Base-by-base conservation (phyloP, 2,329 filamentous ascomycete species). In the Fusarium nurragi region DNA sequence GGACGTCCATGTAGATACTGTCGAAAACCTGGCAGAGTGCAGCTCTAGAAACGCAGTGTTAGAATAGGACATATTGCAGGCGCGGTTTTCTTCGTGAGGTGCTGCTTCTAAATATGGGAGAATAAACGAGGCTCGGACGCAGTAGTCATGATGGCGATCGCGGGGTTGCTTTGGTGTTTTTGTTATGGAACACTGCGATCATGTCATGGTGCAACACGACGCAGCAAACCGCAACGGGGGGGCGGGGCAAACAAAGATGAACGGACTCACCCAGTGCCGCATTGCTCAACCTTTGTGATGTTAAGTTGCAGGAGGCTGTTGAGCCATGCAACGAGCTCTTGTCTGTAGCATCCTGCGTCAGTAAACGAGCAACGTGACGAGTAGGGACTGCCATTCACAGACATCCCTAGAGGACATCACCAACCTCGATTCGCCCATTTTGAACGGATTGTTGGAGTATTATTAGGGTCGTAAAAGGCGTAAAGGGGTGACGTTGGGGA, bases 281-380 rank as follows among this genome's bases (percentile, higher is more conserved):
- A 98, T 86, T 99, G 95, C 83, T 99, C 95, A 77, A 99, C 93
- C 82, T 97, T 98, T 74, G 91, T 98, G 74, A 99, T 89, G 83
- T 98, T 99, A 75, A 99, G 90, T 83, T 97, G 93, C 48, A 99
- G 89, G 65, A 99, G 91, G 85, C 92, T 94, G 85, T 99, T 99
- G 70, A 98, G 84, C 95, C 95, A 99, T 81, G 89, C 87, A 72
- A 99, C 85, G 72, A 99, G 88, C 83, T 99, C 95, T 82, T 99
- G 95, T 84, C 95, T 98, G 74, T 53, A n/a, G 43, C 21, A n/a
- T 19, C 13, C 28, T 25, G n/a, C 23, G 65, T 73, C 44, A 74
- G 73, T 26, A 53, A 32, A 32, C 45, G 22, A 25, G 12, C 34
- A 47, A 36, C 49, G 25, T 41, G 28, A 34, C 14, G 19, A 25